These are phyloP conservation scores for Quercus tomentella DNA, from an alignment of 331 rosid species.

Conservation along the genomic window DNA sequence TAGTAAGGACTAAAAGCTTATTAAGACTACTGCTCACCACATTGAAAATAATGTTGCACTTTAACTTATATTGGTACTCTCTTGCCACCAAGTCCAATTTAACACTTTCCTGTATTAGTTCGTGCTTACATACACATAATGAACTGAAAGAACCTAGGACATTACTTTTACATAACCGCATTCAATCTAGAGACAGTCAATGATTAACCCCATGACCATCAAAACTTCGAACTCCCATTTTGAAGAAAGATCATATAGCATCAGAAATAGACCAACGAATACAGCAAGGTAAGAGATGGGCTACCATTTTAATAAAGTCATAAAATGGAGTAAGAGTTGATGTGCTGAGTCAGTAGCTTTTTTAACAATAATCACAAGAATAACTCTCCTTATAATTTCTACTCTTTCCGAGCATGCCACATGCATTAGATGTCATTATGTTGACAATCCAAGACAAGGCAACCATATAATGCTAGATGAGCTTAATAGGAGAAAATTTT, in stretches of 20 bases:
- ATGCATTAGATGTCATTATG: not conserved
- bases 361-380: not conserved
- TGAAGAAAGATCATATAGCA: not conserved
- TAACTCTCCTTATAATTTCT: not conserved
- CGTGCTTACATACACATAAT: not conserved
- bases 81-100: not conserved
- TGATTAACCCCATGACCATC: not conserved
- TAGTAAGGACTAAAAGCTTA: not conserved
- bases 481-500: not conserved
- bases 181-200: not conserved
- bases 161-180: not conserved
- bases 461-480: not conserved
- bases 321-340: not conserved
- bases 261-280: not conserved
- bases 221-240: not conserved
- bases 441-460: not conserved
- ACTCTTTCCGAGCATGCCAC: not conserved
- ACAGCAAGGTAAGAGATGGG: not conserved
- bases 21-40: not conserved
- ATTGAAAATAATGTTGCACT: not conserved
- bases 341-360: not conserved
- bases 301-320: not conserved
- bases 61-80: not conserved
- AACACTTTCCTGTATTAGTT: not conserved
- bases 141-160: not conserved